Evolutionary conservation across 495 filamentous ascomycete genomes (phyloP).

Genomic region (Xylaria cubensis): DNA sequence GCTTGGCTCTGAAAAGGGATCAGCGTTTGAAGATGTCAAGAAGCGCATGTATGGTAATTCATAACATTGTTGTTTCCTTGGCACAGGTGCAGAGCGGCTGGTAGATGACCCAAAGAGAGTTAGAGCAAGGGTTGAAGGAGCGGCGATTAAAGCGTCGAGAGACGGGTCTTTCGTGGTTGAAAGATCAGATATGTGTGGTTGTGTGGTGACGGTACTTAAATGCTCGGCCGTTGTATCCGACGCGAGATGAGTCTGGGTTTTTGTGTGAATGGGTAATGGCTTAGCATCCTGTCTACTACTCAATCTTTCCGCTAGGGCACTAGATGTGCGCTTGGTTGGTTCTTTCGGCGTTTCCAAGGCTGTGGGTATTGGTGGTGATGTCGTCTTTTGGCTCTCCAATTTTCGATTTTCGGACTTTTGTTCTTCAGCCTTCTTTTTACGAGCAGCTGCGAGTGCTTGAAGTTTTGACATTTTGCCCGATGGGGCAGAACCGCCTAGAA

Average conservation of each 20-base stretch:
- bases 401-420: constrained; percentile 51
- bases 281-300: background rate
- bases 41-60: constrained; percentile 59
- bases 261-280: constrained; percentile 15
- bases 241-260: background rate
- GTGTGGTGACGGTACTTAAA: constrained; percentile 2
- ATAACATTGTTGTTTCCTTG: constrained; percentile 45
- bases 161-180: constrained; percentile 7
- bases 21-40: constrained; percentile 43
- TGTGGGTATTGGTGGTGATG: constrained; percentile 17
- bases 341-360: constrained; percentile 28
- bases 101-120: constrained; percentile 64
- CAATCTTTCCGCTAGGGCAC: constrained; percentile 4
- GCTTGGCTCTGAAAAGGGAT: constrained; percentile 87
- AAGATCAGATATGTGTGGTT: background rate
- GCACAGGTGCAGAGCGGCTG: constrained; percentile 42
- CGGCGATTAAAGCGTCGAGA: constrained; percentile 45
- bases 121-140: constrained; percentile 72
- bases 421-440: constrained; percentile 82
- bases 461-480: constrained; percentile 85
- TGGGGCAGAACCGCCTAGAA: constrained; percentile 75
- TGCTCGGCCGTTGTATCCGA: background rate
- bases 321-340: constrained; percentile 19
- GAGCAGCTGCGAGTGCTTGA: constrained; percentile 84
- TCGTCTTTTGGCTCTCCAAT: constrained; percentile 37